Conservation (phyloP, 192 early-diverging fungal genomes). For the Geosiphon pyriformis region DNA sequence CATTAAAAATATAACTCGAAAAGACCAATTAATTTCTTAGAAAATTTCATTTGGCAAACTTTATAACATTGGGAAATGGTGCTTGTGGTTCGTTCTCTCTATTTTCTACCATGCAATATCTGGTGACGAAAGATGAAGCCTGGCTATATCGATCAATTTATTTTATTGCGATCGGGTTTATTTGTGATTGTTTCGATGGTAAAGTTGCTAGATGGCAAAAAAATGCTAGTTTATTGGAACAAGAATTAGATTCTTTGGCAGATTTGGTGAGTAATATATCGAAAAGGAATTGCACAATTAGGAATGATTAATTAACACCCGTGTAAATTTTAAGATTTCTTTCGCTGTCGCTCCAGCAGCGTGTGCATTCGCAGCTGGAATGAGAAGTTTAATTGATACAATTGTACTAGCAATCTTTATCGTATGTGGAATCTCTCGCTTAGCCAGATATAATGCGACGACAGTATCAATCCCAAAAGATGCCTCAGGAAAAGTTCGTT, state of each 20-base stretch:
- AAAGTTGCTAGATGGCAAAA: conserved; percentile 80
- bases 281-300: no score
- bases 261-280: conserved; percentile 71
- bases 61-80: conserved; percentile 82
- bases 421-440: conserved; percentile 74
- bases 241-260: conserved; percentile 85
- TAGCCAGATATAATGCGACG: conserved; percentile 89
- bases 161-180: conserved; percentile 63
- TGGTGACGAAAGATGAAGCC: conserved; percentile 54
- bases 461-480: conserved; percentile 73
- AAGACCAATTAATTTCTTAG: no score
- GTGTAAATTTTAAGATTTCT: conserved; percentile 42
- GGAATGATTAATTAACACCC: no score
- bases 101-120: conserved; percentile 67
- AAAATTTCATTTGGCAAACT: conserved; percentile 76
- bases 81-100: conserved; percentile 71
- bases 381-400: conserved; percentile 77
- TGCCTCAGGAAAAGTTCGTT: conserved; percentile 65
- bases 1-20: no score
- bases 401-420: conserved; percentile 80
- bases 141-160: conserved; percentile 58
- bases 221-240: conserved; percentile 69
- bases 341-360: conserved; percentile 82
- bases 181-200: conserved; percentile 72
- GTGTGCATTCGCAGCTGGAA: conserved; percentile 76